These are phyloP conservation scores for Mortierella sp. DNA, from an alignment of 371 early-diverging fungal genomes.

Conservation along the genomic window DNA sequence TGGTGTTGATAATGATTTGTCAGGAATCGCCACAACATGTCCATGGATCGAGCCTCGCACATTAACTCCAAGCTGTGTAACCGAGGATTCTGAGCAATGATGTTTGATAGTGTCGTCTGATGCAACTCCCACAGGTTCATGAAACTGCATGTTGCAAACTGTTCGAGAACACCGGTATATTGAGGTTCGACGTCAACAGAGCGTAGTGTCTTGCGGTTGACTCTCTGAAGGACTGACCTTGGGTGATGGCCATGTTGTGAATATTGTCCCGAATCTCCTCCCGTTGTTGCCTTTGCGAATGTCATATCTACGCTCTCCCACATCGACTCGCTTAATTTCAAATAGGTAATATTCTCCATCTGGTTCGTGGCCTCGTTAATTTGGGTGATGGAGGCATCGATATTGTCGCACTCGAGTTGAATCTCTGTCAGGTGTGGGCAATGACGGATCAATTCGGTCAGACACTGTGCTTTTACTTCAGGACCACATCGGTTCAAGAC, in stretches of 20 bases:
- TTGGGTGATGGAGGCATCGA: slow-evolving; percentile 5
- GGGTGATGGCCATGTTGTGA: not conserved
- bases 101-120: not conserved
- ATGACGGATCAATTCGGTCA: slow-evolving; percentile 8
- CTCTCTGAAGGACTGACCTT: not conserved
- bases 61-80: slow-evolving; percentile 19
- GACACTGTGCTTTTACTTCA: not conserved
- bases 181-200: not conserved
- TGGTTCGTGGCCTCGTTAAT: slow-evolving; percentile 15
- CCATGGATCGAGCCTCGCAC: slow-evolving; percentile 26
- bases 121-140: slow-evolving; percentile 22
- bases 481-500: slow-evolving; percentile 20
- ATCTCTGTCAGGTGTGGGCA: slow-evolving; percentile 27
- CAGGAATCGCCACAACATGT: slow-evolving; percentile 22
- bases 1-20: slow-evolving; percentile 12
- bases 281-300: not conserved
- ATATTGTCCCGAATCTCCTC: not conserved
- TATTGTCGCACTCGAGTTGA: slow-evolving; percentile 28
- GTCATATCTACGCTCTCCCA: slow-evolving; percentile 25
- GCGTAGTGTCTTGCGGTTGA: slow-evolving; percentile 11
- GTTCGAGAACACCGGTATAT: slow-evolving; percentile 14
- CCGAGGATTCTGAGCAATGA: slow-evolving; percentile 14
- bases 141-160: slow-evolving; percentile 12
- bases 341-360: slow-evolving; percentile 5
- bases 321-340: slow-evolving; percentile 22